phyloP scores from a whole-genome alignment of 148 eudicot species.

The Camellia japonica region DNA sequence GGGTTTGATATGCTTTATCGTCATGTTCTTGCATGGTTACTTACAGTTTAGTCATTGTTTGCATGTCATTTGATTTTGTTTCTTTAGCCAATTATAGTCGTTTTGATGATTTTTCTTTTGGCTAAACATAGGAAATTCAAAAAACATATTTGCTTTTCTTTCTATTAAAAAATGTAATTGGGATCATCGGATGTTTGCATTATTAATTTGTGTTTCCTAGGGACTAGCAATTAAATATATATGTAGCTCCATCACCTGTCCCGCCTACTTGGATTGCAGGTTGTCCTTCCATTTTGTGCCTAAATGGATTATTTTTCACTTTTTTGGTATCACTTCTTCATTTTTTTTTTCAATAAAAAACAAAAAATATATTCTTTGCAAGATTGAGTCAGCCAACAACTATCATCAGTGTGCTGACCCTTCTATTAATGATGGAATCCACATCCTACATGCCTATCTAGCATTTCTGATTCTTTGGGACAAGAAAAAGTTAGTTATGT shows the following conservation, averaged over 20 bases:
- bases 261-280: neutral
- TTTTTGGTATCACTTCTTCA: neutral
- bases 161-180: neutral
- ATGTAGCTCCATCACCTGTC: neutral
- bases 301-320: neutral
- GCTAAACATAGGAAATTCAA: neutral
- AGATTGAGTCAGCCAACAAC: neutral
- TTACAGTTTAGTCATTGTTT: neutral
- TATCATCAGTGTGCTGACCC: neutral
- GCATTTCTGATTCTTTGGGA: neutral
- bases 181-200: neutral
- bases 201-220: neutral
- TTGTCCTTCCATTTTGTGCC: neutral
- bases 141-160: no score
- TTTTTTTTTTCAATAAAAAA: neutral
- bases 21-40: neutral
- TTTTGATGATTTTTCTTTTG: neutral
- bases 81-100: neutral
- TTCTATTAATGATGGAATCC: neutral
- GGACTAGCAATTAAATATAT: neutral
- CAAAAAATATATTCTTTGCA: neutral
- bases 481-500: neutral
- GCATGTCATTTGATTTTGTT: neutral
- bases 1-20: neutral
- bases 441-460: neutral